Evolutionary conservation across 2,329 filamentous ascomycete species (phyloP), one percentile per base, ranked within the genome.

Genomic region (Pestalotiopsis sp.): DNA sequence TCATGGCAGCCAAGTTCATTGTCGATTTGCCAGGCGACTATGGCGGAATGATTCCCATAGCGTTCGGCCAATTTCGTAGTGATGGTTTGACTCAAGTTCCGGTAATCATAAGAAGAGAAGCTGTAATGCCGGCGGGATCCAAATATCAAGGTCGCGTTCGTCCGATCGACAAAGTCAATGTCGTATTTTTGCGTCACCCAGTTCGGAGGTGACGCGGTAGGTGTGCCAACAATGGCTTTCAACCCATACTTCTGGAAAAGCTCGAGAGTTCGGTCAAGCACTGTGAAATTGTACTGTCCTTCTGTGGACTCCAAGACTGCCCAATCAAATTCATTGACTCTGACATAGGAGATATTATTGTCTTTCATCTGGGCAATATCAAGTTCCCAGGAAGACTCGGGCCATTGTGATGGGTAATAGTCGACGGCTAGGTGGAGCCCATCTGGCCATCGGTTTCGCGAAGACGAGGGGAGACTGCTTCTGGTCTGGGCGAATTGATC

Each of bases 271-370:
- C 52, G 70, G 57, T 74, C 72, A 11, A 74, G 71, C 20, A 72
- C 45, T 7, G 70, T 71, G 66, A 73, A 74, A 65, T 74, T 71
- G 41, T 74, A 74, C 3, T 66, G 41, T 12, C 73, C 72, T 56
- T 74, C 69, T 23, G 62, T 39, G 0, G 73, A 72, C 41, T 74
- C 73, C 31, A 74, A 39, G 23, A 74, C 49, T 12, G 67, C 64
- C 73, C 73, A 74, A 66, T 74, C 73, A 31, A 74, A 74, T 59
- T 74, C 73, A 59, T 72, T 74, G 62, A 74, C 59, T 25, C 73
- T 72, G 20, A 74, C 69, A 56, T 72, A 73, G 2, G 72, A 70
- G 49, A 74, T 68, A 36, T 73, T 74, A 20, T 70, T 68, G 23
- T 71, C 71, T 20, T 62, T 65, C 72, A 74, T 74, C 9, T 66